A percentile compares a stretch with the other conserved stretches of the same genome.
Conservation (phyloP, 2,329 filamentous ascomycete species). For the Xylaria digitata region DNA sequence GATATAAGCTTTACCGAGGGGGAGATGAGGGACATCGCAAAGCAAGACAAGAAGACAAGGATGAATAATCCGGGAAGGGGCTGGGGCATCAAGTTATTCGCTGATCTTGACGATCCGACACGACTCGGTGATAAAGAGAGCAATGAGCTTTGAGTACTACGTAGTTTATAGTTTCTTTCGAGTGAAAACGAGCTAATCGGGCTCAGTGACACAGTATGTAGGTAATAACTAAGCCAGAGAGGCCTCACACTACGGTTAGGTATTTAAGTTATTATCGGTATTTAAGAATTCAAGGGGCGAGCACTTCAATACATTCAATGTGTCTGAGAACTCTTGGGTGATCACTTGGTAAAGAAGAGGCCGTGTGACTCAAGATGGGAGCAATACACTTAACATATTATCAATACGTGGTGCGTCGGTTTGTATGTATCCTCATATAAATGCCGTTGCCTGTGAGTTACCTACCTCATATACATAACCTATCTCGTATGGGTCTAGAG, state of each 20-base stretch:
- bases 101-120: constrained; percentile 54
- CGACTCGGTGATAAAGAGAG: constrained; percentile 37
- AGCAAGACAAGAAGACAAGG: constrained; percentile 50
- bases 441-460: too few species aligned
- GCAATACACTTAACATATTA: too few species aligned
- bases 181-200: neutral
- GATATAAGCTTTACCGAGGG: constrained; percentile 56
- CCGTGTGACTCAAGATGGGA: too few species aligned
- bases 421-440: too few species aligned
- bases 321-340: too few species aligned
- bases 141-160: constrained; percentile 37
- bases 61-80: constrained; percentile 53
- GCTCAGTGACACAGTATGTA: neutral
- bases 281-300: neutral
- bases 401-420: too few species aligned
- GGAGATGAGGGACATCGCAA: constrained; percentile 52
- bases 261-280: neutral
- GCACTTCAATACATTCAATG: too few species aligned
- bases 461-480: too few species aligned
- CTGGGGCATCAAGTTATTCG: constrained; percentile 56
- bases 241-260: too few species aligned
- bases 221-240: too few species aligned
- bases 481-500: too few species aligned
- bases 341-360: too few species aligned
- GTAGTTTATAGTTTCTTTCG: neutral